phyloP scores from a whole-genome alignment of 306 rosid genomes.

The Citrullus colocynthis region DNA sequence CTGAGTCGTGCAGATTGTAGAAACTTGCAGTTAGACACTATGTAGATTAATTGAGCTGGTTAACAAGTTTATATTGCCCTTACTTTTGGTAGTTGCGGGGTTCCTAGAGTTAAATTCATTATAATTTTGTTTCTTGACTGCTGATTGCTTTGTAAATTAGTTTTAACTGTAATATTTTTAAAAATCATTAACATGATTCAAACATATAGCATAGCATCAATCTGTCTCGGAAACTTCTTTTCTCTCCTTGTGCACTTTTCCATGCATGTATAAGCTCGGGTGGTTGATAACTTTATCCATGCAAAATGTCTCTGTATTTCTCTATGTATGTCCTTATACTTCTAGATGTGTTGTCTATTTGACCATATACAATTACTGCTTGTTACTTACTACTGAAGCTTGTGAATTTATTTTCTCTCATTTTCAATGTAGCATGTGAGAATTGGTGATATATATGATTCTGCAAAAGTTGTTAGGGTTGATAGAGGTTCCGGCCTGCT shows the following conservation, averaged over 20 bases:
- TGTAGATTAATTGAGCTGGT: neutral
- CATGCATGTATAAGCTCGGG: neutral
- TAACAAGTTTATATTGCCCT: neutral
- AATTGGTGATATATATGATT: slow-evolving; percentile 71
- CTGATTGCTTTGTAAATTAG: neutral
- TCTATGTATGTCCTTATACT: neutral
- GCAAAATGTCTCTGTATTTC: neutral
- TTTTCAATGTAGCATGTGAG: slow-evolving; percentile 44
- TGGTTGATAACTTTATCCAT: neutral
- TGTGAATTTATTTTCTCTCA: neutral
- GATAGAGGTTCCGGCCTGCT: slow-evolving; percentile 68
- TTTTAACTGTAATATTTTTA: neutral
- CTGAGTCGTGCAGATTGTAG: too few relatives aligned
- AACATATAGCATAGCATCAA: neutral
- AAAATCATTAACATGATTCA: neutral
- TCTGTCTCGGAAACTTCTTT: neutral
- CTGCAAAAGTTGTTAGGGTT: slow-evolving; percentile 76
- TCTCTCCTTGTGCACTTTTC: neutral
- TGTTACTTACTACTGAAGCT: neutral
- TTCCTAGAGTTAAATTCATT: neutral
- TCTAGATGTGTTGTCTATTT: neutral
- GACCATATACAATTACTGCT: neutral
- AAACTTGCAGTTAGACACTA: neutral
- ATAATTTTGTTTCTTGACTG: neutral
- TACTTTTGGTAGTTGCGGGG: neutral